Evolutionary conservation across 306 rosid genomes (phyloP).

Genomic region (Pterocarpus santalinus): DNA sequence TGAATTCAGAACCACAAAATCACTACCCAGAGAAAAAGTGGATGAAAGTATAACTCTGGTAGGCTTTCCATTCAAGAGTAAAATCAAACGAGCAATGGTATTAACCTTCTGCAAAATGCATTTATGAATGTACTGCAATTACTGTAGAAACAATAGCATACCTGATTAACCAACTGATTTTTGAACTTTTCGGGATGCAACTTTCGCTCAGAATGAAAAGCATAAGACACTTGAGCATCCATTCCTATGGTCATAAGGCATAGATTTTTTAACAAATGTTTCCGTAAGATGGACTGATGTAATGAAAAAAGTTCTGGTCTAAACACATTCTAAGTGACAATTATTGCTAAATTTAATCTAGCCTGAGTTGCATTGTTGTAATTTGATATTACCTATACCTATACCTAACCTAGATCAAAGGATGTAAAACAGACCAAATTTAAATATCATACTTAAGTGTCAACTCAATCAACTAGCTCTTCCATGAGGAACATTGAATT

Average conservation of each 20-base stretch:
- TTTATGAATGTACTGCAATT: constrained; percentile 22
- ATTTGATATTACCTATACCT: background rate
- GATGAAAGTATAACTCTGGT: constrained; percentile 31
- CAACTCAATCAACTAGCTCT: constrained; percentile 32
- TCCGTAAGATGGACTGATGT: constrained; percentile 21
- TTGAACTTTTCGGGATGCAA: constrained; percentile 94
- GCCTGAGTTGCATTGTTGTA: constrained; percentile 21
- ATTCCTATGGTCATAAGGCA: constrained; percentile 67
- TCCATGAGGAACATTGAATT: constrained; percentile 17
- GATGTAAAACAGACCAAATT: constrained; percentile 12
- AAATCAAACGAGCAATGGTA: background rate
- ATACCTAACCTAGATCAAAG: constrained; percentile 1
- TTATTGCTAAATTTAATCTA: constrained; percentile 24
- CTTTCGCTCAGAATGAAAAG: constrained; percentile 94
- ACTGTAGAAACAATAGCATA: constrained; percentile 40
- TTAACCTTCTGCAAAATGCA: constrained; percentile 9
- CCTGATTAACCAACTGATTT: constrained; percentile 91
- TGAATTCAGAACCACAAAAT: constrained; percentile 36
- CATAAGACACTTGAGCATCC: constrained; percentile 99
- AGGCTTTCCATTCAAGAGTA: constrained; percentile 35
- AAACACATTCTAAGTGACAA: background rate
- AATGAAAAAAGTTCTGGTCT: background rate
- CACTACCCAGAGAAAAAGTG: constrained; percentile 8
- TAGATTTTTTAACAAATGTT: constrained; percentile 18
- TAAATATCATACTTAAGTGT: constrained; percentile 17